Percentiles rank a stretch among this genome's conserved stretches.
Conservation (phyloP, 2,329 filamentous ascomycete species). For the Catunica adiposa region DNA sequence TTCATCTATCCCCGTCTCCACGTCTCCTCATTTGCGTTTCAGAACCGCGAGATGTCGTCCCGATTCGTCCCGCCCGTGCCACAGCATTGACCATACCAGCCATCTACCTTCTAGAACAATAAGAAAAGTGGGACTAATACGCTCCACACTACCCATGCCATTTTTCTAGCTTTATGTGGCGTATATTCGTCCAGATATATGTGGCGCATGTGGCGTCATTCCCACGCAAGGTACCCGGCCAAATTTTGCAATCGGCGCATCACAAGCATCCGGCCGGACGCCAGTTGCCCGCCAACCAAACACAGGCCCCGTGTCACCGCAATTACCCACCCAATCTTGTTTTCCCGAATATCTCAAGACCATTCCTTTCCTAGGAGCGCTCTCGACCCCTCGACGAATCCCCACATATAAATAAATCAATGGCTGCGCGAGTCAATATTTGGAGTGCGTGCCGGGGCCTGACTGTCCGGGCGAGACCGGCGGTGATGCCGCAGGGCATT, state of each 20-base stretch:
- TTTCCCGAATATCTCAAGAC: no score
- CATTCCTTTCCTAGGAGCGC: not conserved
- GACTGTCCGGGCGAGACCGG: slow-evolving; percentile 24
- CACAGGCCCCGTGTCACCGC: no score
- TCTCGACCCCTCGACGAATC: not conserved
- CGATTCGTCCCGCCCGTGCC: not conserved
- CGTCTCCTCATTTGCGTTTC: not conserved
- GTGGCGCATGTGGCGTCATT: not conserved
- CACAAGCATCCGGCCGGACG: not conserved
- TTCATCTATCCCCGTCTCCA: not conserved
- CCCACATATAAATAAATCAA: slow-evolving; percentile 18
- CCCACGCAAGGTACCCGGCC: not conserved
- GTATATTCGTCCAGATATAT: not conserved
- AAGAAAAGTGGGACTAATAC: not conserved
- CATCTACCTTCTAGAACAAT: not conserved
- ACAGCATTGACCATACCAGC: not conserved
- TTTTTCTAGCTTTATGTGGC: not conserved
- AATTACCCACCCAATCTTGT: no score
- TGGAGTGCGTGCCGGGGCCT: slow-evolving; percentile 28
- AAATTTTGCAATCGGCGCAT: not conserved
- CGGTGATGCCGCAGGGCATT: slow-evolving; percentile 16
- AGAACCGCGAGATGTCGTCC: not conserved
- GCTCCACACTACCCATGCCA: not conserved
- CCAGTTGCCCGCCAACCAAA: not conserved
- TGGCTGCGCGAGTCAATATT: slow-evolving; percentile 40